These are phyloP conservation scores for Chiua sp. DNA, from an alignment of 1,284 basidiomycete species.

Conservation along the genomic window DNA sequence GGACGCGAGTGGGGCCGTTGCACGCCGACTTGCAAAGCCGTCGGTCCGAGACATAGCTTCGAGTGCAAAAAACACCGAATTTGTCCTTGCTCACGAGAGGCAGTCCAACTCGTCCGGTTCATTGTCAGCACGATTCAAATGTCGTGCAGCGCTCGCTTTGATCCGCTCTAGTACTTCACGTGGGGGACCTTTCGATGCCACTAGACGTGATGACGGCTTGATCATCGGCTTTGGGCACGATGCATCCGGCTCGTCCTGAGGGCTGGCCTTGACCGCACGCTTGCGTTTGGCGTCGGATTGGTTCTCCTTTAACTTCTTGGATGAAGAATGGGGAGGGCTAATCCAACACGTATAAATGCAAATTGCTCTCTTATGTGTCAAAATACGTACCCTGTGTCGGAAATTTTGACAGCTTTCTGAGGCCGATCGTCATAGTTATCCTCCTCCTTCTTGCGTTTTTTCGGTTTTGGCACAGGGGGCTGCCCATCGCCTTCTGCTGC, in stretches of 20 bases:
- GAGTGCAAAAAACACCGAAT: no score
- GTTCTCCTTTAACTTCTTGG: constrained; percentile 34
- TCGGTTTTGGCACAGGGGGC: constrained; percentile 9
- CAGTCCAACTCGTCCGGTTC: constrained; percentile 41
- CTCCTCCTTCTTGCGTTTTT: constrained; percentile 27
- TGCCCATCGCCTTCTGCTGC: constrained; percentile 8
- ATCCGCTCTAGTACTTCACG: constrained; percentile 37
- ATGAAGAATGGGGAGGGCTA: constrained; percentile 22
- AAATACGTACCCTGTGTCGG: constrained; percentile 18
- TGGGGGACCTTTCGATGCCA: constrained; percentile 33
- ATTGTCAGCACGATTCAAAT: constrained; percentile 24
- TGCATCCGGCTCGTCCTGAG: not conserved
- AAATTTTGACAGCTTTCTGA: constrained; percentile 23
- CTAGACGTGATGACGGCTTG: constrained; percentile 8
- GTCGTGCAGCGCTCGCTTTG: constrained; percentile 23
- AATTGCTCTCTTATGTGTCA: no score
- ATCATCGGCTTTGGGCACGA: not conserved
- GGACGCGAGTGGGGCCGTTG: not conserved
- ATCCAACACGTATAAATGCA: not conserved
- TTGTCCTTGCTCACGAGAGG: constrained; percentile 26
- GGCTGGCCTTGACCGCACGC: not conserved
- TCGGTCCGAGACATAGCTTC: not conserved
- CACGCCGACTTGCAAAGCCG: not conserved
- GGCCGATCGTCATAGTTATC: constrained; percentile 27
- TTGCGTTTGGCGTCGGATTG: constrained; percentile 2